A percentile compares a stretch with the other conserved stretches of the same genome.
Evolutionary conservation across 768 basidiomycete species (phyloP).

Genomic region (Galerina sulciceps): DNA sequence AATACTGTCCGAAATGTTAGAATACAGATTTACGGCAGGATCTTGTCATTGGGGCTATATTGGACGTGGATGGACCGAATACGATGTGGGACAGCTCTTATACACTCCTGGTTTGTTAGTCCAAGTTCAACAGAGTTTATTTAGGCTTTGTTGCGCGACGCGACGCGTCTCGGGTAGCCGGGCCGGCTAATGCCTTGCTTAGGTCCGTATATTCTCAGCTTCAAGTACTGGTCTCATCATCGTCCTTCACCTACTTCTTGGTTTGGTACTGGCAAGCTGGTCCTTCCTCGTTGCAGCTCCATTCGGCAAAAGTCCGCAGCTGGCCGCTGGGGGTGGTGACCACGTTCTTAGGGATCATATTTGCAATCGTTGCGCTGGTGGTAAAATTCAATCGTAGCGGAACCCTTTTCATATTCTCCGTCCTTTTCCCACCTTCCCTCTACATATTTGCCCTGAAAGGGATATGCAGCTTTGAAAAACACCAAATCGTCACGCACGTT

Average conservation of each 20-base stretch:
- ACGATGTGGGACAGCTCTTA: too few relatives aligned
- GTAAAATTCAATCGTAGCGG: slow-evolving; percentile 45
- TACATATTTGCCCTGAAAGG: slow-evolving; percentile 74
- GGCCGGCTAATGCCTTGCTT: too few relatives aligned
- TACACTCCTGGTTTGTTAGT: too few relatives aligned
- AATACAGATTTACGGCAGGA: too few relatives aligned
- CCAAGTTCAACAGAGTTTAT: too few relatives aligned
- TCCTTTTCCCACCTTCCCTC: slow-evolving; percentile 80
- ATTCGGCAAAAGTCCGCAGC: slow-evolving; percentile 74
- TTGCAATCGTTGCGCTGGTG: slow-evolving; percentile 69
- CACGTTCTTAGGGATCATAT: slow-evolving; percentile 66
- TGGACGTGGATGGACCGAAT: too few relatives aligned
- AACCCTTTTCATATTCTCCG: slow-evolving; percentile 59
- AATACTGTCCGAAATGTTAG: too few relatives aligned
- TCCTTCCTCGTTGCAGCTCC: slow-evolving; percentile 72
- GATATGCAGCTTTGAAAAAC: slow-evolving; percentile 70
- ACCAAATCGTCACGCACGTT: slow-evolving; percentile 55
- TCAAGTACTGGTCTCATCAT: slow-evolving; percentile 66
- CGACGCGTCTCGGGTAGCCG: too few relatives aligned
- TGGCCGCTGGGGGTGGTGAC: slow-evolving; percentile 70
- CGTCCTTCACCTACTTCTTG: slow-evolving; percentile 67
- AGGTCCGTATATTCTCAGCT: slow-evolving; percentile 63
- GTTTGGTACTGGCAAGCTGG: slow-evolving; percentile 73
- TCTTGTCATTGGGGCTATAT: too few relatives aligned
- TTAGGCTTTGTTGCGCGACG: too few relatives aligned